A percentile compares a stretch with the other conserved stretches of the same genome.
Evolutionary conservation across 305 asterid genomes (phyloP).

Genomic region (Fraxinus sp.): DNA sequence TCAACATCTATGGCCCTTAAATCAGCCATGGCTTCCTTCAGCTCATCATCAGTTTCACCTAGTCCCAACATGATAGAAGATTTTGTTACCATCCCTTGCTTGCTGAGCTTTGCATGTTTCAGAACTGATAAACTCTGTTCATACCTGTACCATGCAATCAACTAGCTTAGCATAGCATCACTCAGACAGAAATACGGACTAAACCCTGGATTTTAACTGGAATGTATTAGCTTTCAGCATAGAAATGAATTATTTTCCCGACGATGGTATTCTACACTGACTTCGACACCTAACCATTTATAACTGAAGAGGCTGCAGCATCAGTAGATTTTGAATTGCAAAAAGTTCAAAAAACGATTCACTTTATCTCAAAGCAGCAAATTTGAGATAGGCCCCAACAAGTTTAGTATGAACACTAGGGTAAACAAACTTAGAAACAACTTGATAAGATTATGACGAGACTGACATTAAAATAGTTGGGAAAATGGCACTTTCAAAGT

Average conservation of each 20-base stretch:
- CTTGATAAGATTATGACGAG: background rate
- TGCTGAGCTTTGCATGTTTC: conserved; percentile 80
- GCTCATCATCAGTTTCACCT: conserved; percentile 92
- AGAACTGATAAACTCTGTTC: conserved; percentile 88
- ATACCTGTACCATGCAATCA: conserved; percentile 52
- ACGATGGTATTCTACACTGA: background rate
- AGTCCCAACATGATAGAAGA: conserved; percentile 96
- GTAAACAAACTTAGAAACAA: background rate
- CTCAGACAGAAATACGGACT: background rate
- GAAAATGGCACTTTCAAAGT: background rate
- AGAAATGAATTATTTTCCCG: conserved; percentile 11
- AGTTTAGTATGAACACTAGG: background rate
- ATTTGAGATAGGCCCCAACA: background rate
- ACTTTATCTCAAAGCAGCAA: background rate
- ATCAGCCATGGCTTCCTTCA: conserved; percentile 88
- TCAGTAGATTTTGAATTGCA: background rate
- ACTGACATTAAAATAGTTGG: background rate
- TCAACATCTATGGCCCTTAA: conserved; percentile 87
- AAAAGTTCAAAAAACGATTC: background rate
- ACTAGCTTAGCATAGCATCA: background rate
- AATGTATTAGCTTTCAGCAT: background rate
- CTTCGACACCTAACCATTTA: background rate
- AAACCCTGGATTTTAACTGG: background rate
- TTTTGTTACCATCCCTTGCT: conserved; percentile 91
- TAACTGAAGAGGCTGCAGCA: background rate